Conservation (phyloP, 805 yeast genomes). For the Saccharomyces mikatae region DNA sequence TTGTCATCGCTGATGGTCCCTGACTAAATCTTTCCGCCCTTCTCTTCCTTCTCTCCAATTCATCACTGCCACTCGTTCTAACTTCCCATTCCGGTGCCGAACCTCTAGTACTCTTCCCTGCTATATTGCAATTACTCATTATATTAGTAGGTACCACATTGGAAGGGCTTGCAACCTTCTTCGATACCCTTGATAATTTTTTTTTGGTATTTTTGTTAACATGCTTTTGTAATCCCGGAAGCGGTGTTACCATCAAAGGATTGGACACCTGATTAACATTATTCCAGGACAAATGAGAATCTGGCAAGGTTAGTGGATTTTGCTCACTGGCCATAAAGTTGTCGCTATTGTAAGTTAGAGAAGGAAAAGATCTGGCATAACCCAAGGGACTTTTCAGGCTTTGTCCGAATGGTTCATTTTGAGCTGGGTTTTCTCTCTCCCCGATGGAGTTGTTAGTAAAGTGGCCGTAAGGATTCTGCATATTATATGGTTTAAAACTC, state of each 20-base stretch:
- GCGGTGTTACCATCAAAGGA: background rate
- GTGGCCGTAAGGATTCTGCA: background rate
- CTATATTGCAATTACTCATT: background rate
- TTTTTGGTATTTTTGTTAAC: background rate
- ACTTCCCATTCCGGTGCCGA: background rate
- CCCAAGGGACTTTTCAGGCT: background rate
- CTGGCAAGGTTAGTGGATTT: background rate
- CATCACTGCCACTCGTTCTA: slow-evolving; percentile 4
- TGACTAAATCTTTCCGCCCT: slow-evolving; percentile 33
- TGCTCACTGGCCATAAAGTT: background rate
- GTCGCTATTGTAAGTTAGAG: background rate
- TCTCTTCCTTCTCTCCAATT: slow-evolving; percentile 25
- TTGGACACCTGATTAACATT: background rate
- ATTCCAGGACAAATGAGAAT: background rate
- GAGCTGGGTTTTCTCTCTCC: background rate
- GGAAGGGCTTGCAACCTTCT: background rate
- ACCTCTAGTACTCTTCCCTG: background rate
- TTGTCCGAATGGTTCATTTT: background rate
- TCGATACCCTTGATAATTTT: background rate
- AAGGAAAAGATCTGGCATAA: background rate
- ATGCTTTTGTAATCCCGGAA: background rate
- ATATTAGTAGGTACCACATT: background rate
- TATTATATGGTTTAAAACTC: background rate
- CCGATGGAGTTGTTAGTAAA: background rate
- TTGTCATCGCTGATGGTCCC: slow-evolving; percentile 5